Evolutionary conservation across 495 filamentous ascomycete genomes (phyloP), one percentile per base, ranked within the genome.

Genomic region (Xylaria bambusicola): DNA sequence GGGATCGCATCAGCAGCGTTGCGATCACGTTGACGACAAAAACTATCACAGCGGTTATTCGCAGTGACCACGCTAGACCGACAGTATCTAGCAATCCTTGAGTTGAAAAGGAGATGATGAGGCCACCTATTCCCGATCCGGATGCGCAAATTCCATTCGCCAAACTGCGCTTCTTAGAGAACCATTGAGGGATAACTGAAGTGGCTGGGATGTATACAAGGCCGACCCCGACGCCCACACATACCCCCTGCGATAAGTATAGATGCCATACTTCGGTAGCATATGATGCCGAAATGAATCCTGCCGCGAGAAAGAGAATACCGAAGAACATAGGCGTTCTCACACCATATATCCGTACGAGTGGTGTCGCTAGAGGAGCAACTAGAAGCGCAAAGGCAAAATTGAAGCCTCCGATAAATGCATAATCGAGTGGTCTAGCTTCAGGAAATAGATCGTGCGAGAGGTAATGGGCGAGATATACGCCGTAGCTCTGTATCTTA

Each of bases 151-250:
- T 85, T 4, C 86, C 86, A 65, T 85, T 86, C 7, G 88, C 88
- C 23, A 91, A 75, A 52, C 82, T 82, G 1, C 87, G 76, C 13
- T 78, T 77, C 6, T 76, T 80, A 23, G 74, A 74, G 68, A 92
- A 92, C 89, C 89, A 91, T 58, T 90, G 88, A 1, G 86, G 82
- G 0, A 86, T 76, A 46, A 90, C 82, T 10, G 82, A 80, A 10
- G 88, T 82, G 42, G 80, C 84, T 24, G 81, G 83, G 10, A 86
- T 85, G 70, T 90, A 92, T 6, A 89, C 73, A 56, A 91, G 84
- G 2, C 89, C 88, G 79, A 90, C 85, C 2, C 88, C 88, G 63
- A 79, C 79, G 24, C 88, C 88, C 63, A 90, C 88, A 44, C 83
- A 81, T 24, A 90, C 69, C n/a, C 86, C 89, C 67, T 90, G 86